Base-by-base conservation (phyloP, 2,329 filamentous ascomycete genomes). In the Didymella arachidicola region DNA sequence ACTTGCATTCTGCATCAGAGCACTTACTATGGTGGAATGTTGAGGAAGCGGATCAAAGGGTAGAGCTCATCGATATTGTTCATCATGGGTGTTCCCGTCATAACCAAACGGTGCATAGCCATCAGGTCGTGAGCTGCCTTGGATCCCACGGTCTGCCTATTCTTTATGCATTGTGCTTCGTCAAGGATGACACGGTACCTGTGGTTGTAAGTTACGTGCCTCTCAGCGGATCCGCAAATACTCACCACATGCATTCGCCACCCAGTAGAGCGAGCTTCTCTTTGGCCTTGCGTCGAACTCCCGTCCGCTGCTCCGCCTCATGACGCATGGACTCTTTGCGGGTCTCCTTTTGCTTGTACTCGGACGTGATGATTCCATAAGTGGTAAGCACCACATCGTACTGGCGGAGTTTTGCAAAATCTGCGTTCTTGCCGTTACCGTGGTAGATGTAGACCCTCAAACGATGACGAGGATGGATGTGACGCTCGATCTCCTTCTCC, bases 51-150 rank as follows among this genome's bases (percentile, higher is more conserved):
- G 43, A 97, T 81, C 19, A 96, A 79, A 0, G 92, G 90, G 69
- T 86, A 93, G 3, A 96, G 81, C 68, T 97, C 93, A 25, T 85
- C 81, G 2, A 94, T 86, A 12, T 84, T 87, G 67, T 97, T 97
- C 89, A 95, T 95, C 89, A 94, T 93, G 0, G 91, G 91, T 0
- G 91, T 95, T 26, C 91, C 91, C 3, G 89, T 92, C 74, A 94
- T 84, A 70, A 89, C 92, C 79, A 91, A 88, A 46, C 91, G 83
- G 70, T 90, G 86, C 34, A 79, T 80, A 14, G 89, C 80, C 59
- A 84, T 78, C 16, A 95, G 75, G 11, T 78, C 73, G 64, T 81
- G 85, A 29, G 86, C 86, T 4, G 86, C 90, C 62, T 82, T 81
- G 1, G 89, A 84, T 5, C 83, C 79, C 61, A 86, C 84, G 0